Evolutionary conservation across 2,329 filamentous ascomycete genomes (phyloP).

Genomic region (Ceratocystis huliohia): DNA sequence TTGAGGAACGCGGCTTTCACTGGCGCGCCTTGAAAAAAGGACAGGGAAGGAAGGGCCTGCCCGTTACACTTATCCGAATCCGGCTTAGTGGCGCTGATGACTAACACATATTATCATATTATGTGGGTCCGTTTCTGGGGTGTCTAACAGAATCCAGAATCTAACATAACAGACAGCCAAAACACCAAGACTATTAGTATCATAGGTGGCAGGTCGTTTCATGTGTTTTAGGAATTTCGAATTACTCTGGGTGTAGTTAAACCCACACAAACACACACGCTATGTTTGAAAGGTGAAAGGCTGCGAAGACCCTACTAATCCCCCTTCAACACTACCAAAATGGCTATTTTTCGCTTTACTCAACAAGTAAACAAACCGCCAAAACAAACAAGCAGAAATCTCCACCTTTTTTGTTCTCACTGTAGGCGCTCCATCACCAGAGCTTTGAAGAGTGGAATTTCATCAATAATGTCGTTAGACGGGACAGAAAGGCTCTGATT

Average conservation of each 20-base stretch:
- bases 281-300: no score
- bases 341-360: neutral
- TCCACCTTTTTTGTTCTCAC: neutral
- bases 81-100: neutral
- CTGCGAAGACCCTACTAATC: no score
- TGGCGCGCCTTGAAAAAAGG: conserved; percentile 10
- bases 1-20: conserved; percentile 10
- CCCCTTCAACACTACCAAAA: no score
- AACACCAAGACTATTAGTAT: neutral
- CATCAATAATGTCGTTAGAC: neutral
- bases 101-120: neutral
- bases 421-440: no score
- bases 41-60: neutral
- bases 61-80: conserved; percentile 12
- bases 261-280: no score
- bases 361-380: neutral
- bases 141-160: neutral
- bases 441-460: no score
- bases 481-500: neutral
- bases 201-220: neutral
- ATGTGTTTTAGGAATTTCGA: neutral
- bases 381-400: neutral
- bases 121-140: conserved; percentile 2
- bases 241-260: no score
- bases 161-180: neutral